A percentile compares a stretch with the other conserved stretches of the same genome.
Conservation (phyloP, 441 rosid species). For the Flueggea neowawraea region DNA sequence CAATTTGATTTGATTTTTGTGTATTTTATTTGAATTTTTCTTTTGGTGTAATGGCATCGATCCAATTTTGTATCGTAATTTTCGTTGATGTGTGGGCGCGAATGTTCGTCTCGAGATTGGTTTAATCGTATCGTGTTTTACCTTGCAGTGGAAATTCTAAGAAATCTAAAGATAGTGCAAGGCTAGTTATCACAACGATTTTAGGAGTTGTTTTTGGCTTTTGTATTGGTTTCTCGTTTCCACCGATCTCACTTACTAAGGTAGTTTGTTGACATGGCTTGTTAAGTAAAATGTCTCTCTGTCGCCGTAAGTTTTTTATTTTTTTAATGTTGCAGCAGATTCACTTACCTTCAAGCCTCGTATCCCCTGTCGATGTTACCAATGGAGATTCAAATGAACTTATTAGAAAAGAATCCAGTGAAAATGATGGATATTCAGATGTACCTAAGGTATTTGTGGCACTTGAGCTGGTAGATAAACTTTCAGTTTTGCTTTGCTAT, state of each 20-base stretch:
- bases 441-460: conserved; percentile 37
- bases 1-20: not conserved
- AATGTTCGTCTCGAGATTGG: not conserved
- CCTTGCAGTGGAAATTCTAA: conserved; percentile 58
- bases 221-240: conserved; percentile 70
- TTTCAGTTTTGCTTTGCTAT: not conserved
- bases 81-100: not conserved
- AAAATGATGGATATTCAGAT: conserved; percentile 27
- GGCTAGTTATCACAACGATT: conserved; percentile 46
- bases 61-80: not conserved
- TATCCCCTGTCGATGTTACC: conserved; percentile 42
- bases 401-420: conserved; percentile 25
- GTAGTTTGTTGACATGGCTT: conserved; percentile 27
- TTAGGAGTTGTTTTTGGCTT: conserved; percentile 72
- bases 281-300: conserved; percentile 1
- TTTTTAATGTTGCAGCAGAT: conserved; percentile 39
- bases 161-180: conserved; percentile 52
- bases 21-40: not conserved
- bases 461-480: not conserved
- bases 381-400: conserved; percentile 27
- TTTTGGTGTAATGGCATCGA: not conserved
- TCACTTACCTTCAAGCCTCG: conserved; percentile 46
- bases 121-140: conserved; percentile 6
- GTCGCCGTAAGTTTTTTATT: conserved; percentile 6
- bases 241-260: conserved; percentile 53